Base-by-base conservation (phyloP, 192 early-diverging fungal species). In the Phycomyces nitens region DNA sequence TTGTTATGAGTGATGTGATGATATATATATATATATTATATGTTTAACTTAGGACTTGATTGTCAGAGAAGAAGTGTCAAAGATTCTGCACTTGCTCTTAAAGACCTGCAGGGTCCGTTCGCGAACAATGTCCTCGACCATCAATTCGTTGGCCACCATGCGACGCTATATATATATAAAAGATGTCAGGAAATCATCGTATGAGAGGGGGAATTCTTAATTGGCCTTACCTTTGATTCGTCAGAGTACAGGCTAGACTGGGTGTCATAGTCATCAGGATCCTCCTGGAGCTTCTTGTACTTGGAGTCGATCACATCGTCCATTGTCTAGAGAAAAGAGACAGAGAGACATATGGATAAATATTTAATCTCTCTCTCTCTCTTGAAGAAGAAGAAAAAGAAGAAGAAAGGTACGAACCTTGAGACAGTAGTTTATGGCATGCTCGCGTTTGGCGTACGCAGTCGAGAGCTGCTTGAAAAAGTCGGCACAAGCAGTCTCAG, bases 71-170 rank as follows among this genome's bases (percentile, higher is more conserved):
- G 60, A 56, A 18, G 56, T 57, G 56, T 71, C 80, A 68, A 87
- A 85, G 12, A 86, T 72, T 50, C 79, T 80, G 63, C 90, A 92
- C 62, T 86, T 84, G 34, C 78, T 77, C 56, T 75, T 82, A 64
- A 92, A 88, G 18, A 89, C 85, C 67, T 82, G 80, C 49, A 90
- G 56, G 24, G 82, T 84, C 26, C 88, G 86, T 34, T 77, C 79
- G 16, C 84, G 77, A 2, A 92, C 84, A 73, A 90, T 90, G 21
- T 84, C 82, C 62, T 92, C 90, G 0, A 92, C 88, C 9, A 75
- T 74, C 11, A 69, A 74, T 66, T 92, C 90, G 49, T 85, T 89
- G 22, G 73, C 65, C 38, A 90, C 75, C 74, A 86, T 87, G 62
- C 84, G 82, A 24, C 86, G 76, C 83, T 92, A 81, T 44, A 65